Conservation (phyloP, 163 green algal species). For the Smithsoniella earleae region DNA sequence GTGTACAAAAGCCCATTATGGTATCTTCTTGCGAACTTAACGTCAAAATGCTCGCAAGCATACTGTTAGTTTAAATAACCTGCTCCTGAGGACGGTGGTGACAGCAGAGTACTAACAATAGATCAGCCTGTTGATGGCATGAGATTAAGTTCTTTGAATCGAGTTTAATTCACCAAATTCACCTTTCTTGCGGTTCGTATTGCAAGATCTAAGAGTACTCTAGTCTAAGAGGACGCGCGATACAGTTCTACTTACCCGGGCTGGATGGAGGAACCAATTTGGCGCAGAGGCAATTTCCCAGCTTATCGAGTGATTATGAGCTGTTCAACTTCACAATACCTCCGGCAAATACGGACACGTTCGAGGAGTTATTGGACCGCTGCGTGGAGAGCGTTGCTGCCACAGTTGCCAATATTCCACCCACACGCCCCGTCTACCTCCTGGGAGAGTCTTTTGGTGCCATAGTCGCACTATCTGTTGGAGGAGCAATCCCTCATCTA, state of each 20-base stretch:
- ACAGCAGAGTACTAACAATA: too few species aligned
- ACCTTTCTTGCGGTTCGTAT: too few species aligned
- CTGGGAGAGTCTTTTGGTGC: slow-evolving; percentile 84
- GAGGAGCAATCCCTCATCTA: slow-evolving; percentile 36
- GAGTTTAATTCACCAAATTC: too few species aligned
- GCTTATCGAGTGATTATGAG: slow-evolving; percentile 58
- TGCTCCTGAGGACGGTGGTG: too few species aligned
- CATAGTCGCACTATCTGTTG: slow-evolving; percentile 65
- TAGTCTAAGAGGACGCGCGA: too few species aligned
- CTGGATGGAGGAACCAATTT: slow-evolving; percentile 80
- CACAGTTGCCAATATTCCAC: not conserved
- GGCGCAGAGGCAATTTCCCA: slow-evolving; percentile 68
- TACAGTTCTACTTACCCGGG: slow-evolving; percentile 38
- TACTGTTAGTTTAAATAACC: too few species aligned
- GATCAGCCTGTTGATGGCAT: too few species aligned
- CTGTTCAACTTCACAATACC: slow-evolving; percentile 59
- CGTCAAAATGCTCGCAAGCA: too few species aligned
- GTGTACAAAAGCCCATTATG: too few species aligned
- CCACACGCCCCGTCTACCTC: slow-evolving; percentile 67
- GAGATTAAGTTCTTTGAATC: too few species aligned
- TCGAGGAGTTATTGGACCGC: slow-evolving; percentile 52
- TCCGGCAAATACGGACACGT: slow-evolving; percentile 49
- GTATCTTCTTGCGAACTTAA: too few species aligned
- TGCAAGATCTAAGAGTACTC: too few species aligned
- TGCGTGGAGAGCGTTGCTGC: not conserved